Conservation (phyloP, 2,329 filamentous ascomycete genomes). For the Rutstroemia sp. region DNA sequence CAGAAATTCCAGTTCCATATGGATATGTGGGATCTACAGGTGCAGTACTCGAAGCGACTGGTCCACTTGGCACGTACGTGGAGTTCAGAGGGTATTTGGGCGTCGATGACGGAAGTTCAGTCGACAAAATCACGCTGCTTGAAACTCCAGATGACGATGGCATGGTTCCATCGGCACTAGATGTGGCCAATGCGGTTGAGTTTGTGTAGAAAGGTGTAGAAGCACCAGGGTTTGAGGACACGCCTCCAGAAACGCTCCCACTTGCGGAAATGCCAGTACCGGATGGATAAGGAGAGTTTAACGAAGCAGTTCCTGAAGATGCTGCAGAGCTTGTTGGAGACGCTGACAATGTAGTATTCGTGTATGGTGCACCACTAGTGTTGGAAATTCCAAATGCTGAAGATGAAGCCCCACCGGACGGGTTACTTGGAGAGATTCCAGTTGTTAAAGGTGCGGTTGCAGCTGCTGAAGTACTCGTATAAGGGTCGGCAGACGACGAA, state of each 20-base stretch:
- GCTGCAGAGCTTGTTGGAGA: not conserved
- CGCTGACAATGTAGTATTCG: not conserved
- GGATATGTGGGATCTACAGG: not conserved
- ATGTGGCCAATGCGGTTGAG: not conserved
- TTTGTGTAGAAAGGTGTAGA: constrained; percentile 4
- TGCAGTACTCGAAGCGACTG: not conserved
- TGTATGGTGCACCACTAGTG: not conserved
- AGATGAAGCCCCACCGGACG: not conserved
- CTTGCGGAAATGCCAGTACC: not conserved
- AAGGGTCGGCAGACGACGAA: not conserved
- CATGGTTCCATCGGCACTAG: not conserved
- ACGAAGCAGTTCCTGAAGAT: not conserved
- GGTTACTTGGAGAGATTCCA: not conserved
- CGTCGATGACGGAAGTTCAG: not conserved
- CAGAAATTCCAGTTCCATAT: not conserved
- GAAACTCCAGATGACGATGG: constrained; percentile 1
- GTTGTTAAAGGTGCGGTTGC: not conserved
- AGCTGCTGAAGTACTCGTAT: constrained; percentile 2
- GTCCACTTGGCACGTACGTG: not conserved
- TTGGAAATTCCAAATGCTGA: not conserved
- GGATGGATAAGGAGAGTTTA: not conserved
- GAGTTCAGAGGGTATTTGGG: not conserved
- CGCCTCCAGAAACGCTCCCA: constrained; percentile 1
- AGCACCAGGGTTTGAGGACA: not conserved
- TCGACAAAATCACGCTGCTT: not conserved